Evolutionary conservation across 164 flowering plant genomes (phyloP), one percentile per base, ranked within the genome.

Genomic region (Saururus chinensis): DNA sequence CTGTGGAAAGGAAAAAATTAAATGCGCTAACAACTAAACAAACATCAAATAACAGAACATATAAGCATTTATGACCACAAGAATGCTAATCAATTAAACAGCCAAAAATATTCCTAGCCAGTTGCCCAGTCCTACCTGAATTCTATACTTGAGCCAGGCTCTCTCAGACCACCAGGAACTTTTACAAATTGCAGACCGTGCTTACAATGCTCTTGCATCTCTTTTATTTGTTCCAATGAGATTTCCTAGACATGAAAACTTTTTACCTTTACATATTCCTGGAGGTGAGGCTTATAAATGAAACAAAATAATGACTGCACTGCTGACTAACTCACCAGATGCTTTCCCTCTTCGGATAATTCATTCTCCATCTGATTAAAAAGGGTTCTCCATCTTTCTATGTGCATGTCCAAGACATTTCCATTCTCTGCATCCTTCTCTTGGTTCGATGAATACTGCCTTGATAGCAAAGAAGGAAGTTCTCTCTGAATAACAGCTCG

Each of bases 351-450:
- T 67, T 89, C 96, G 45, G 72, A 40, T 42, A 95, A 95, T n/a
- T 84, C 64, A 42, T 71, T 79, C 40, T 86, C 92, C 97, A 91
- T 87, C 72, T 84, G 92, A 76, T 66, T 77, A 70, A 95, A 95
- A 70, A 89, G 67, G 10, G 68, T 30, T 40, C 42, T 78, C 96
- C 97, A 95, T 59, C 79, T 78, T 54, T 68, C 69, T 64, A 56
- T 66, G 74, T 95, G 99, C 74, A 79, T 64, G 16, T 82, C 82
- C 20, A 76, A 73, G 49, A 56, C 59, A 60, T 57, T 65, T 37
- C 59, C 55, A 19, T 8, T 25, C 53, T 25, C 49, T 40, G 76
- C 65, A 60, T 74, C 73, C 68, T 83, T 80, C 62, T 79, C 91
- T 62, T 73, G 79, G 60, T 74, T 70, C 53, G 77, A 68, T 16